phyloP scores from a whole-genome alignment of 169 alveolate genomes.

The Cryptosporidium baileyi region DNA sequence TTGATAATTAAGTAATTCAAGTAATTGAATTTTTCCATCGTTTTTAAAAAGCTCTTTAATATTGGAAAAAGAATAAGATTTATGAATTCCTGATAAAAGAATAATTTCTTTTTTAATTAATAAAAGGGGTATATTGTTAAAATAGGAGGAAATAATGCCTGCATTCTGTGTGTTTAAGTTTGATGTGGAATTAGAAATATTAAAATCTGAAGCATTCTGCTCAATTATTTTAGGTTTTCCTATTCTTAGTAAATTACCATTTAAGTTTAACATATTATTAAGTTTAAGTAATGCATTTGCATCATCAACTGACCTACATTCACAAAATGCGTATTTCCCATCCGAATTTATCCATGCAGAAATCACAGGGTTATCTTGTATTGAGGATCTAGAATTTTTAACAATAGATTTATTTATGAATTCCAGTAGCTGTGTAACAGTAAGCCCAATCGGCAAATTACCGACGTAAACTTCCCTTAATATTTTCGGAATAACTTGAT shows the following conservation, averaged over 20 bases:
- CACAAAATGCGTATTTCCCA: conserved; percentile 94
- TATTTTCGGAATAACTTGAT: conserved; percentile 73
- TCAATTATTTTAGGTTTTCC: conserved; percentile 57
- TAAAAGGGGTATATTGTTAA: conserved; percentile 21
- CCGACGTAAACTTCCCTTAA: conserved; percentile 85
- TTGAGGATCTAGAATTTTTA: conserved; percentile 16
- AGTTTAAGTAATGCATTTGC: conserved; percentile 81
- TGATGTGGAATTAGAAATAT: background rate
- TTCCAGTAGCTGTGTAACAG: conserved; percentile 80
- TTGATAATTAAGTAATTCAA: conserved; percentile 11
- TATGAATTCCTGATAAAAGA: conserved; percentile 11
- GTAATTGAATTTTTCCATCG: background rate
- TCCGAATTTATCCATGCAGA: conserved; percentile 93
- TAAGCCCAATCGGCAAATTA: conserved; percentile 81
- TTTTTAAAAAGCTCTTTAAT: background rate
- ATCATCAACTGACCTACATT: conserved; percentile 92
- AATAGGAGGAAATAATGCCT: conserved; percentile 30
- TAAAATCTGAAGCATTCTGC: background rate
- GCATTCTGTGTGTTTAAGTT: background rate
- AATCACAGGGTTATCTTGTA: conserved; percentile 84
- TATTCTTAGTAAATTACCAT: conserved; percentile 38
- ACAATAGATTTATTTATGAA: conserved; percentile 80
- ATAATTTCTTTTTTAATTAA: conserved; percentile 6
- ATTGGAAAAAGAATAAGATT: background rate
- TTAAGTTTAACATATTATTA: conserved; percentile 69